phyloP scores from a whole-genome alignment of 2,329 filamentous ascomycete genomes.

The Pseudogymnoascus sp. region DNA sequence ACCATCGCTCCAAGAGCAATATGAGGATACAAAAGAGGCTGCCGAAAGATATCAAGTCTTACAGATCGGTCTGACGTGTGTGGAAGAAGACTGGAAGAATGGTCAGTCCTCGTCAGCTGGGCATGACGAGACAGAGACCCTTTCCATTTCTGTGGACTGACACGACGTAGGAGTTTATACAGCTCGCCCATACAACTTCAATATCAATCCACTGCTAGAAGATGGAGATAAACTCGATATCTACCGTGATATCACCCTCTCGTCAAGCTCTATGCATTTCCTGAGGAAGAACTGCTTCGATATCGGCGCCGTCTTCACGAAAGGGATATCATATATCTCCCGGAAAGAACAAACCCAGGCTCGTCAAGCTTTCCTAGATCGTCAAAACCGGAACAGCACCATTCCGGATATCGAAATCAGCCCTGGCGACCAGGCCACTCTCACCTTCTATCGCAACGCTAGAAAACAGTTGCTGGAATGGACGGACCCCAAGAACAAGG shows the following conservation, averaged over 20 bases:
- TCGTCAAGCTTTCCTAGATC: constrained; percentile 27
- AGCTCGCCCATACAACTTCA: constrained; percentile 56
- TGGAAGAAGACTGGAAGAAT: constrained; percentile 44
- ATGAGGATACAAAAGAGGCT: constrained; percentile 49
- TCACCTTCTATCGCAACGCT: constrained; percentile 20
- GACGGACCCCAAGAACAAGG: not conserved
- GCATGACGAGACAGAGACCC: constrained; percentile 6
- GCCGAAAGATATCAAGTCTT: constrained; percentile 56
- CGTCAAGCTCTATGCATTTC: constrained; percentile 46
- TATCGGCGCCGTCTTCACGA: constrained; percentile 44
- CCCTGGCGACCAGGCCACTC: constrained; percentile 16
- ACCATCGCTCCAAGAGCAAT: constrained; percentile 49
- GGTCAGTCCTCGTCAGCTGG: constrained; percentile 27
- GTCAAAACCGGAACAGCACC: constrained; percentile 18
- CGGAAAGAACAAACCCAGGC: constrained; percentile 45
- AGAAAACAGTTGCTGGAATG: constrained; percentile 11
- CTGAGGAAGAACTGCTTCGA: constrained; percentile 49
- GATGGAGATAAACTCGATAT: constrained; percentile 42
- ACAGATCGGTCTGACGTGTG: constrained; percentile 58
- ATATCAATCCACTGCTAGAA: constrained; percentile 45
- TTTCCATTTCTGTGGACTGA: not conserved
- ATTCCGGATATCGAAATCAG: constrained; percentile 22
- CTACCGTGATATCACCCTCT: constrained; percentile 46
- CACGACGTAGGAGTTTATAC: constrained; percentile 39
- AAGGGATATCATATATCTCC: constrained; percentile 55